Conservation (phyloP, 1,139 yeast genomes). For the Tardiomyces blankii region DNA sequence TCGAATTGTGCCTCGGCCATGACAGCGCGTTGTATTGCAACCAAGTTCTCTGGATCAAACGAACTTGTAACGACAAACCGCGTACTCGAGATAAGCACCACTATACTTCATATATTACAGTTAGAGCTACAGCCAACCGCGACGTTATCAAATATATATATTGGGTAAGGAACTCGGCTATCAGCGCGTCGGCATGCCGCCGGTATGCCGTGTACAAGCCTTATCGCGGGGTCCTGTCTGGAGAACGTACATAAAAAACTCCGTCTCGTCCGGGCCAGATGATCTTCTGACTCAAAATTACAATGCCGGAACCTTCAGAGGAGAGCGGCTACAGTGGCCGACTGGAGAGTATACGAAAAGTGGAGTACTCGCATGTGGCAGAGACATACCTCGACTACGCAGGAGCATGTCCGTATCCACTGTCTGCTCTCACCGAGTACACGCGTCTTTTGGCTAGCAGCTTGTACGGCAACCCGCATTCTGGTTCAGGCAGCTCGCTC, state of each 20-base stretch:
- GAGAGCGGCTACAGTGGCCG: slow-evolving; percentile 1
- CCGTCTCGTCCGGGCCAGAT: neutral
- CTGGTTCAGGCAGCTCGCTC: slow-evolving; percentile 19
- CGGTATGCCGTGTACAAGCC: neutral
- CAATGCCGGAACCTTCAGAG: neutral
- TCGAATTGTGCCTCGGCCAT: slow-evolving; percentile 10
- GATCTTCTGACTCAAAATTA: too few relatives aligned
- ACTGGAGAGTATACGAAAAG: slow-evolving; percentile 8
- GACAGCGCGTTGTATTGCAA: too few relatives aligned
- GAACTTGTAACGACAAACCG: too few relatives aligned
- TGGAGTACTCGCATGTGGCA: slow-evolving; percentile 9
- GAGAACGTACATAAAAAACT: neutral
- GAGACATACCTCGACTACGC: slow-evolving; percentile 32
- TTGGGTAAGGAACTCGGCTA: neutral
- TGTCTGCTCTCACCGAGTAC: slow-evolving; percentile 17
- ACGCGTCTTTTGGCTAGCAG: slow-evolving; percentile 15
- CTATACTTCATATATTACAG: too few relatives aligned
- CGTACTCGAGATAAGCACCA: too few relatives aligned
- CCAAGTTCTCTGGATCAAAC: too few relatives aligned
- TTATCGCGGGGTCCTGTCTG: neutral
- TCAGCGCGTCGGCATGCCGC: neutral
- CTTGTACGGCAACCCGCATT: slow-evolving; percentile 32
- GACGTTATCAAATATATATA: too few relatives aligned
- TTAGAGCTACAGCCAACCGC: too few relatives aligned
- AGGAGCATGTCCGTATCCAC: slow-evolving; percentile 28